Percentiles rank a stretch among this genome's conserved stretches.
Conservation (phyloP, 495 filamentous ascomycete genomes). For the Mycothermus thermophilus region DNA sequence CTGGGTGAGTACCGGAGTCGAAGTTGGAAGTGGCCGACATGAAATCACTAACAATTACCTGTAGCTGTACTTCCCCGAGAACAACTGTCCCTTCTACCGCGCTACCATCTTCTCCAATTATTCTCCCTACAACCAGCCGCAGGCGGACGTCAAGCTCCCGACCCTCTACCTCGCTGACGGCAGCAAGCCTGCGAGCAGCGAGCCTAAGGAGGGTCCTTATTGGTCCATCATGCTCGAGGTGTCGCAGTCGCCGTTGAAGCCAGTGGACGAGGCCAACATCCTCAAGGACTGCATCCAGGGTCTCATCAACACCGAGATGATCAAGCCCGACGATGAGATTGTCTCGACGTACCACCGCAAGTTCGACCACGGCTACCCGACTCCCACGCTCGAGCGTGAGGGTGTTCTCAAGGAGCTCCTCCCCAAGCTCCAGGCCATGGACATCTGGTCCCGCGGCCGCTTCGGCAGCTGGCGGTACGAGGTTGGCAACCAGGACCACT, state of each 20-base stretch:
- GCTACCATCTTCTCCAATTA: slow-evolving; percentile 99
- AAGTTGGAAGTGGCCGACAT: neutral
- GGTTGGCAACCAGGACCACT: slow-evolving; percentile 89
- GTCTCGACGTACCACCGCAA: slow-evolving; percentile 96
- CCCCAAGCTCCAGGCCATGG: slow-evolving; percentile 77
- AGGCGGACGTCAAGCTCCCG: slow-evolving; percentile 65
- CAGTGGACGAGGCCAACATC: slow-evolving; percentile 69
- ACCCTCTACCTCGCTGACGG: slow-evolving; percentile 78
- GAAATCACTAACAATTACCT: slow-evolving; percentile 10
- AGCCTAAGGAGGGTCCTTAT: slow-evolving; percentile 77
- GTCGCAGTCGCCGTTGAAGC: slow-evolving; percentile 91
- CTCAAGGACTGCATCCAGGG: slow-evolving; percentile 87
- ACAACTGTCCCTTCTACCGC: slow-evolving; percentile 98
- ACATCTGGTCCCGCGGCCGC: slow-evolving; percentile 89
- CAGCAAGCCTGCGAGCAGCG: slow-evolving; percentile 52
- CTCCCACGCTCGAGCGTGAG: slow-evolving; percentile 87
- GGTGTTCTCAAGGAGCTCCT: slow-evolving; percentile 85
- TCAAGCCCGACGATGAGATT: slow-evolving; percentile 80
- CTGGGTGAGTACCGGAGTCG: slow-evolving; percentile 48
- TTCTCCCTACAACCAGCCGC: slow-evolving; percentile 94
- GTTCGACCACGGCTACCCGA: slow-evolving; percentile 99
- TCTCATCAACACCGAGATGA: slow-evolving; percentile 93
- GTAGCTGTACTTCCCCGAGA: slow-evolving; percentile 96
- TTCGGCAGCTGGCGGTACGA: slow-evolving; percentile 99
- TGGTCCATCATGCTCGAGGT: slow-evolving; percentile 99